Percentiles rank a stretch among this genome's conserved stretches.
These are phyloP conservation scores for Euclidium syriacum DNA, from an alignment of 345 rosid species.

Conservation along the genomic window DNA sequence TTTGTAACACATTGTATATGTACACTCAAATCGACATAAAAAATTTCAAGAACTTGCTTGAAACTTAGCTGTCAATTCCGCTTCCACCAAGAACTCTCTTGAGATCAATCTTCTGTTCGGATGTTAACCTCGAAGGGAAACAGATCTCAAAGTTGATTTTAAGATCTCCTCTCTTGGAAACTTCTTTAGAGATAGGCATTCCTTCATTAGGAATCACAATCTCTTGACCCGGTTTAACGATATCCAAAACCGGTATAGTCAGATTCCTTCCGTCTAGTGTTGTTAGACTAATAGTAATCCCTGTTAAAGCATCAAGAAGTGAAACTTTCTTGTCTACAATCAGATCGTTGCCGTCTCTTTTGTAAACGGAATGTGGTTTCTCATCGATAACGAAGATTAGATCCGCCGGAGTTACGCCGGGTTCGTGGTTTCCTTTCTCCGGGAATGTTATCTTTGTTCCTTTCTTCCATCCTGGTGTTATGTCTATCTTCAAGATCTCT, in stretches of 20 bases:
- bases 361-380: conserved; percentile 52
- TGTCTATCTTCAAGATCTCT: conserved; percentile 63
- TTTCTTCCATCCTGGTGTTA: conserved; percentile 82
- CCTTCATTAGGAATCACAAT: conserved; percentile 61
- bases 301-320: conserved; percentile 63
- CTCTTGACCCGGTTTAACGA: conserved; percentile 56
- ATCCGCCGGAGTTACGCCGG: conserved; percentile 56
- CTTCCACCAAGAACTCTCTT: conserved; percentile 51
- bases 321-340: conserved; percentile 46
- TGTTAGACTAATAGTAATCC: conserved; percentile 39
- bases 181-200: conserved; percentile 67
- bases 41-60: conserved; percentile 8
- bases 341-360: conserved; percentile 65
- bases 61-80: conserved; percentile 15
- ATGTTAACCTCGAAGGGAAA: conserved; percentile 52
- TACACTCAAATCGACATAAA: conserved; percentile 35
- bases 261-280: conserved; percentile 67
- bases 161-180: conserved; percentile 54
- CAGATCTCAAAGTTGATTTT: conserved; percentile 45
- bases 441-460: conserved; percentile 84
- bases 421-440: conserved; percentile 69
- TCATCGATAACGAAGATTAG: conserved; percentile 73
- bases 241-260: conserved; percentile 41
- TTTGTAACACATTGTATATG: conserved; percentile 29
- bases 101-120: conserved; percentile 61